Evolutionary conservation across 148 eudicot genomes (phyloP).

Genomic region (Heliamphora exappendiculata): DNA sequence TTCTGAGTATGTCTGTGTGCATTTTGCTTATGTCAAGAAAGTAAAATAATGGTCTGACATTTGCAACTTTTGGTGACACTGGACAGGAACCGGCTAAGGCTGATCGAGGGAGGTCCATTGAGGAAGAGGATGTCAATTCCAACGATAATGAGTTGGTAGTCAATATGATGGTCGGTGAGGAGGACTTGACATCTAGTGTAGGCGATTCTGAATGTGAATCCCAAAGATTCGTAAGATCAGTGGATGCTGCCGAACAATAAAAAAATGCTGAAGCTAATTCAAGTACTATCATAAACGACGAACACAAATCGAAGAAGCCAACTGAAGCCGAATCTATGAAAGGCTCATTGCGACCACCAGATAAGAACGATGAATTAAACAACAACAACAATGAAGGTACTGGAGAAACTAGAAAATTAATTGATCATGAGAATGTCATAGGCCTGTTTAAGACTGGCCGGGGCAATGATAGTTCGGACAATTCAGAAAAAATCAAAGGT

Average conservation of each 20-base stretch:
- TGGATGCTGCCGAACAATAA: neutral
- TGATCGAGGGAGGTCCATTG: neutral
- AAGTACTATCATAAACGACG: neutral
- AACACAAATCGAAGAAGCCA: neutral
- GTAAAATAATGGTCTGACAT: neutral
- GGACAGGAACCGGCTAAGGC: neutral
- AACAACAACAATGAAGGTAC: neutral
- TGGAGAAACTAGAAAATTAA: neutral
- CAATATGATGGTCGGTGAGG: neutral
- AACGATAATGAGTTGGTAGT: neutral
- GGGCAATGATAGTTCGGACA: neutral
- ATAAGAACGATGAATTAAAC: neutral
- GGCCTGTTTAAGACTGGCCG: neutral
- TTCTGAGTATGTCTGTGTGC: neutral
- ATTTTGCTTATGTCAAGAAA: neutral
- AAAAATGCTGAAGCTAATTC: neutral
- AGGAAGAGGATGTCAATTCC: neutral
- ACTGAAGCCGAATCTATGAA: neutral
- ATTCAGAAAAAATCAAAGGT: neutral
- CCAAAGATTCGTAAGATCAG: neutral
- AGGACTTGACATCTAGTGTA: neutral
- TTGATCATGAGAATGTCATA: constrained; percentile 1
- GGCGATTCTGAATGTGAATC: neutral
- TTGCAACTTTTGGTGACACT: constrained; percentile 1
- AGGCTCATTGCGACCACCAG: neutral